Conservation (phyloP, 306 rosid genomes). For the Inga laurina region DNA sequence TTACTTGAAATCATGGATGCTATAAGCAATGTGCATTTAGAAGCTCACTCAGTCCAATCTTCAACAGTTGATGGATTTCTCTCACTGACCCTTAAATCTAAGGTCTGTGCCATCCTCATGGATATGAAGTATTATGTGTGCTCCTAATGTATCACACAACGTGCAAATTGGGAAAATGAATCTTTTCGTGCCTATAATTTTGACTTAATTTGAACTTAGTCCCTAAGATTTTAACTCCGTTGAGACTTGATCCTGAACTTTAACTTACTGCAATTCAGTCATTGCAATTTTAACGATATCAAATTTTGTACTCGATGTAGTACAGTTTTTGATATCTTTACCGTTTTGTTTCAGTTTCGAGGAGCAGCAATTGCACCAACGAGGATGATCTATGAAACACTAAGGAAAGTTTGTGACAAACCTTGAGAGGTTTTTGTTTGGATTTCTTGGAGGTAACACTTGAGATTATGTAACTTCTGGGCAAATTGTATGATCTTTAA, state of each 20-base stretch:
- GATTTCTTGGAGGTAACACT: constrained; percentile 10
- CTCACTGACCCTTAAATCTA: constrained; percentile 65
- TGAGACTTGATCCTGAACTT: no score
- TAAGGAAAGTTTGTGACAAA: constrained; percentile 57
- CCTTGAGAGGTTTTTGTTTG: constrained; percentile 29
- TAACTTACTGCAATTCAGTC: no score
- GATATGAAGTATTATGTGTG: background rate
- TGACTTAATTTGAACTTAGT: no score
- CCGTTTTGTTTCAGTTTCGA: constrained; percentile 57
- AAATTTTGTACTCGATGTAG: background rate
- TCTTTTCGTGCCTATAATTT: no score
- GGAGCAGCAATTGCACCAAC: constrained; percentile 69
- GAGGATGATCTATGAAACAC: constrained; percentile 68
- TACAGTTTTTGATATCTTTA: constrained; percentile 17
- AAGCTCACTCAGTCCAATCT: constrained; percentile 73
- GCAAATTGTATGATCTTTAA: constrained; percentile 29
- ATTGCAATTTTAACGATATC: no score
- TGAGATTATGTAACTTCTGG: background rate
- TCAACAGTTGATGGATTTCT: constrained; percentile 67
- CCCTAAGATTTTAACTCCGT: no score
- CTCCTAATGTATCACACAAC: background rate
- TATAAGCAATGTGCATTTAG: constrained; percentile 62
- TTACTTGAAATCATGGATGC: constrained; percentile 77
- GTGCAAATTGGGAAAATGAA: background rate
- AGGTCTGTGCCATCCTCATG: constrained; percentile 53